phyloP scores from a whole-genome alignment of 441 rosid species.

The Cnidoscolus chayamansa region DNA sequence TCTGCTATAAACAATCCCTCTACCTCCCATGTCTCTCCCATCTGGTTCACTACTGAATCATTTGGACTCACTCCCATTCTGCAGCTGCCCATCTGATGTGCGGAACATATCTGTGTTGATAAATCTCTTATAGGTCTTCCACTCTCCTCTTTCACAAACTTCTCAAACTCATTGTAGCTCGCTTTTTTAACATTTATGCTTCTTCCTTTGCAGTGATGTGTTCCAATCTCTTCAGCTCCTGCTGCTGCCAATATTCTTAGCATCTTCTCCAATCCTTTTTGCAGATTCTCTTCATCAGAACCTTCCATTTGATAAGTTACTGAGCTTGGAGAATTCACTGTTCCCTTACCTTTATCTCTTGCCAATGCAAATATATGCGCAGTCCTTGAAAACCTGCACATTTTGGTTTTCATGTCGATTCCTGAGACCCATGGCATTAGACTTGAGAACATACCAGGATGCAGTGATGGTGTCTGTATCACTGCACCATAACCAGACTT shows the following conservation, averaged over 20 bases:
- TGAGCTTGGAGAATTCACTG: constrained; percentile 33
- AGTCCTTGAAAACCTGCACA: constrained; percentile 63
- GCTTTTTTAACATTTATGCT: constrained; percentile 46
- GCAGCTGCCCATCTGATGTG: constrained; percentile 93
- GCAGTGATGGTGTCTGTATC: constrained; percentile 72
- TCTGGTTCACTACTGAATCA: constrained; percentile 58
- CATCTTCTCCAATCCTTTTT: constrained; percentile 56
- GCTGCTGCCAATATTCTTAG: constrained; percentile 67
- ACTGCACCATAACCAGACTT: constrained; percentile 55
- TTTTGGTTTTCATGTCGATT: constrained; percentile 49
- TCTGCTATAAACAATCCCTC: constrained; percentile 71
- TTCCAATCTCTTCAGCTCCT: constrained; percentile 81
- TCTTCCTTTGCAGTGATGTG: constrained; percentile 53
- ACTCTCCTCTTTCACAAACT: constrained; percentile 66
- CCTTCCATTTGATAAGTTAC: constrained; percentile 46
- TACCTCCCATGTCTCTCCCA: constrained; percentile 81
- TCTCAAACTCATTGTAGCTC: constrained; percentile 42
- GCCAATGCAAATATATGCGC: constrained; percentile 62
- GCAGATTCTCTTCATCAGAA: constrained; percentile 50
- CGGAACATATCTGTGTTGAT: constrained; percentile 54
- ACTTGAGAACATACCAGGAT: constrained; percentile 72
- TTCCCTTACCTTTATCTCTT: constrained; percentile 72
- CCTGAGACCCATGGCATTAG: constrained; percentile 75
- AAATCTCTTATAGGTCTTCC: constrained; percentile 40
- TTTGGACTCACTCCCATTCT: constrained; percentile 63